phyloP scores from a whole-genome alignment of 352 stramenopile genomes.

The Pythium plurisporium region DNA sequence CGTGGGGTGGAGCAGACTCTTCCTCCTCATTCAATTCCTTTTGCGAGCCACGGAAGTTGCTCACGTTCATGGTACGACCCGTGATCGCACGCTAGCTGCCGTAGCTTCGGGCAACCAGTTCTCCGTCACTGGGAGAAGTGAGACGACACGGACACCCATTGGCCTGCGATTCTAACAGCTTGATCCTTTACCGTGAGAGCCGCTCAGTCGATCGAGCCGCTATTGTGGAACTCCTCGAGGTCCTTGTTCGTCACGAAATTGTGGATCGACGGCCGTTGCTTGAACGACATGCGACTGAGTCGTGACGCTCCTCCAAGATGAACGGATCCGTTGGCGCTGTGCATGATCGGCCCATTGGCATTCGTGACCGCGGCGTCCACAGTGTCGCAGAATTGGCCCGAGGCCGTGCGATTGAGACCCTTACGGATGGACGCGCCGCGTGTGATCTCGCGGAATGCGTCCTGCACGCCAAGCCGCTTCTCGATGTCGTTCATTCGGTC shows the following conservation, averaged over 20 bases:
- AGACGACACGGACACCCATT: too few species aligned
- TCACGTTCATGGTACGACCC: too few species aligned
- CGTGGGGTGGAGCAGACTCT: too few species aligned
- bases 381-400: background rate
- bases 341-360: background rate
- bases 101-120: too few species aligned
- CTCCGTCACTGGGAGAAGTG: too few species aligned
- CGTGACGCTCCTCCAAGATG: constrained; percentile 3
- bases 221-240: constrained; percentile 52
- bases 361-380: background rate
- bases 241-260: constrained; percentile 58
- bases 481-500: constrained; percentile 31
- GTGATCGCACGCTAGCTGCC: too few species aligned
- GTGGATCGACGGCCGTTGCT: constrained; percentile 39
- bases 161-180: background rate
- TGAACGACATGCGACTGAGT: constrained; percentile 17
- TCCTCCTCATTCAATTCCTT: too few species aligned
- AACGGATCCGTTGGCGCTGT: background rate
- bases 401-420: background rate
- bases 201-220: constrained; percentile 25
- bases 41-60: too few species aligned
- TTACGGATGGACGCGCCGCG: constrained; percentile 20
- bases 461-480: constrained; percentile 36
- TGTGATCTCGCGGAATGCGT: constrained; percentile 49
- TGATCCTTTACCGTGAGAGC: background rate